These are phyloP conservation scores for Dictyostelium firmibasis DNA, from an alignment of 78 protist species.

Conservation along the genomic window DNA sequence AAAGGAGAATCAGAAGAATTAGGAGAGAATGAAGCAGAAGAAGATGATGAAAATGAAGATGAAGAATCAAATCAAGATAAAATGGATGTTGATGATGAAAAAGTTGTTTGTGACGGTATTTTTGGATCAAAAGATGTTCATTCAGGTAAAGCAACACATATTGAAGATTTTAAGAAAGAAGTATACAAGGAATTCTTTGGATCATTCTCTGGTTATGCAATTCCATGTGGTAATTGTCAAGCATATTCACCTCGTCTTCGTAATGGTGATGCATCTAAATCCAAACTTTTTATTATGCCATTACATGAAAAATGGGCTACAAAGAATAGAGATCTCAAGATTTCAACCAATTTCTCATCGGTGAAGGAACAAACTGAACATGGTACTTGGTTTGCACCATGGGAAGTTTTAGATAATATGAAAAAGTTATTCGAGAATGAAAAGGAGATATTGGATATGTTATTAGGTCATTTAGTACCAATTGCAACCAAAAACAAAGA, in stretches of 20 bases:
- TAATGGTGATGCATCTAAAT: constrained; percentile 53
- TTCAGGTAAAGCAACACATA: constrained; percentile 28
- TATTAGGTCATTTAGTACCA: constrained; percentile 49
- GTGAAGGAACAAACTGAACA: constrained; percentile 11
- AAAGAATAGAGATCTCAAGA: neutral
- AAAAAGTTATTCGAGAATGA: constrained; percentile 34
- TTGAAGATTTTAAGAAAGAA: constrained; percentile 39
- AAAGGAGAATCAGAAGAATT: neutral
- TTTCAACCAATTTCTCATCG: constrained; percentile 42
- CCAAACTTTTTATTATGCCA: constrained; percentile 66
- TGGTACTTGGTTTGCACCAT: constrained; percentile 75
- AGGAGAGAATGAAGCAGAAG: neutral
- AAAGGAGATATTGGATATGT: constrained; percentile 25
- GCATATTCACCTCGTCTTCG: constrained; percentile 61
- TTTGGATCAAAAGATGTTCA: neutral
- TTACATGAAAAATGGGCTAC: neutral
- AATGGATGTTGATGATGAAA: neutral
- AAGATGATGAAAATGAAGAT: constrained; percentile 21
- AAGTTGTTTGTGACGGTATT: neutral
- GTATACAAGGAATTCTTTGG: constrained; percentile 32
- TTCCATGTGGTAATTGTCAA: constrained; percentile 24
- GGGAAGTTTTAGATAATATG: constrained; percentile 35
- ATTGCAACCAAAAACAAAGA: neutral
- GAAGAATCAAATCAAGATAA: neutral
- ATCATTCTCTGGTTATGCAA: neutral